Evolutionary conservation across 148 eudicot species (phyloP), one percentile per base, ranked within the genome.

Genomic region (Rheum nobile): DNA sequence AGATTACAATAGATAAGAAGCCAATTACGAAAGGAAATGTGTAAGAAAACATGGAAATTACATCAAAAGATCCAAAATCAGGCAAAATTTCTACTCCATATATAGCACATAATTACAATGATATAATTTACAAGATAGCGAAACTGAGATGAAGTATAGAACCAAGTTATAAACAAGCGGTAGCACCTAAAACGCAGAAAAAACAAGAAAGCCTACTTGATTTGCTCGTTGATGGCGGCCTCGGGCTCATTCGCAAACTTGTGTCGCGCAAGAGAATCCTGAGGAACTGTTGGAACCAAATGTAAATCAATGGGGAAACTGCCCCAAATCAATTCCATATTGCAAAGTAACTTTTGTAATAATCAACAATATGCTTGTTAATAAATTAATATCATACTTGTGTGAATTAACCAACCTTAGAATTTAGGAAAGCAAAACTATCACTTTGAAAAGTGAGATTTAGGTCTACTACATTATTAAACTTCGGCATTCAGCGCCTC

Each of bases 221-320:
- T 92, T 81, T 92, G 97, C 84, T 90, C 97, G 71, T 92, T 92
- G 68, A 92, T 77, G 6, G 90, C 96, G 43, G 91, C 79, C 73
- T 92, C 97, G 72, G 87, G 85, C 2, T 78, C 88, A 10, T 86
- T 82, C 8, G 72, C 78, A 39, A 13, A 90, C 39, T 73, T 73
- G 75, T 92, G 97, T 3, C 93, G 82, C 43, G 97, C 97, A 76
- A 92, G 85, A 1, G 97, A 92, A 24, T 75, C 77, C 0, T 81
- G 75, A 11, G 90, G 83, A 44, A 83, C 74, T 31, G 80, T 79
- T 0, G 97, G 96, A 0, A 88, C 91, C 77, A 80, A 16, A n/a
- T n/a, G n/a, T n/a, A n/a, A n/a, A n/a, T n/a, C n/a, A n/a, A n/a
- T n/a, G n/a, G n/a, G n/a, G n/a, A n/a, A n/a, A n/a, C n/a, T n/a